Evolutionary conservation across 2,329 filamentous ascomycete genomes (phyloP).

Genomic region (Mariannaea sp.): DNA sequence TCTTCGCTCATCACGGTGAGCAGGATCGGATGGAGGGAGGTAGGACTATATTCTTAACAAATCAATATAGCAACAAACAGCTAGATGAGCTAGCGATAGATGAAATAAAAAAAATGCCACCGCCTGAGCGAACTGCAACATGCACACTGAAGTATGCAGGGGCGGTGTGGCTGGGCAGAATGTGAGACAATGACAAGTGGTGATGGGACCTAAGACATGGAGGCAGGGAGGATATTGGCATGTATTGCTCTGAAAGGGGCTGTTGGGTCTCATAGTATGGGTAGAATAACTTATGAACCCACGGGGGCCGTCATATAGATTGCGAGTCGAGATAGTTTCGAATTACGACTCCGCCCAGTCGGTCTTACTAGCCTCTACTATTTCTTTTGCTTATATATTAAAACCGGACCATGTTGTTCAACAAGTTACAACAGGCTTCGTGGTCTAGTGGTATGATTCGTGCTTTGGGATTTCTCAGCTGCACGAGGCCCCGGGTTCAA

Average conservation of each 20-base stretch:
- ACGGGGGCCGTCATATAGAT: no score
- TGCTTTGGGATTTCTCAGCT: not conserved
- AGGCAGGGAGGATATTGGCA: not conserved
- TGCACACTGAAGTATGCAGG: not conserved
- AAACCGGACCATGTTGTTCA: not conserved
- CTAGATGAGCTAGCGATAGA: not conserved
- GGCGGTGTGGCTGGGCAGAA: not conserved
- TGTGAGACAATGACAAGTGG: not conserved
- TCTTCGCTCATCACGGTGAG: not conserved
- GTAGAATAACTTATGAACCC: no score
- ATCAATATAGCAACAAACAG: not conserved
- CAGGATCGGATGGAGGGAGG: no score
- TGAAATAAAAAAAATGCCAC: not conserved
- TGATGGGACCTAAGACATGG: not conserved
- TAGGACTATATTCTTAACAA: not conserved
- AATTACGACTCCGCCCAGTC: no score
- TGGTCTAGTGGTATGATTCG: conserved; percentile 1
- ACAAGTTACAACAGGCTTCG: not conserved
- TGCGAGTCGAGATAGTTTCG: no score
- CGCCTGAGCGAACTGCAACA: not conserved
- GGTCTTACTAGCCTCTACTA: no score
- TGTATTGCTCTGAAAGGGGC: not conserved
- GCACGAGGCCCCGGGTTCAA: not conserved
- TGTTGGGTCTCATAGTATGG: no score
- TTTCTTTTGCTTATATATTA: not conserved